These are phyloP conservation scores for Hypoxylon rickii DNA, from an alignment of 495 filamentous ascomycete genomes.

Conservation along the genomic window DNA sequence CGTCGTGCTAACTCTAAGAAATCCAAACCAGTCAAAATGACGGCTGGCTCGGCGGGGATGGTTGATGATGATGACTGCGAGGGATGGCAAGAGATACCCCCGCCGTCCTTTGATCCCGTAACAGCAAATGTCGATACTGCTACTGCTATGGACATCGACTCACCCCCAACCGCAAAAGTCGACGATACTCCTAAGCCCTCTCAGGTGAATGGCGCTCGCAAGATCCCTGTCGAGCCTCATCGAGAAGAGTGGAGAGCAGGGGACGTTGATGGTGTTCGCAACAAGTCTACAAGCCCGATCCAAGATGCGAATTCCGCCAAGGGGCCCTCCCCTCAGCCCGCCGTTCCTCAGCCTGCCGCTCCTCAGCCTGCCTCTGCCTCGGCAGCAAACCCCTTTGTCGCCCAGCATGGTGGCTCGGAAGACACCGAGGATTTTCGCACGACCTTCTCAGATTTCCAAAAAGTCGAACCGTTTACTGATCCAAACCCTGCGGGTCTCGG, in stretches of 20 bases:
- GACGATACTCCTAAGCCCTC: conserved; percentile 24
- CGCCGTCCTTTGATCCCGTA: conserved; percentile 10
- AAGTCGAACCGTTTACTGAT: conserved; percentile 67
- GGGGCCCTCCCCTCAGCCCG: conserved; percentile 14
- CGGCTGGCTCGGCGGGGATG: conserved; percentile 49
- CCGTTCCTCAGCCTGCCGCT: conserved; percentile 23
- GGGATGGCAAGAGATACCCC: conserved; percentile 22
- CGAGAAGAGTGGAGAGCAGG: conserved; percentile 56
- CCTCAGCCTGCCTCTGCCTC: conserved; percentile 30
- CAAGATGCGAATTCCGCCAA: conserved; percentile 32
- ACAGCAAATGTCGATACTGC: conserved; percentile 38
- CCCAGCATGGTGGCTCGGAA: conserved; percentile 42
- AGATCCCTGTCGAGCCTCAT: conserved; percentile 52
- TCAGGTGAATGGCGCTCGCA: conserved; percentile 42
- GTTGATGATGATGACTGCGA: conserved; percentile 50
- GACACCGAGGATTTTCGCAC: conserved; percentile 53
- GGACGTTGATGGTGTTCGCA: conserved; percentile 36
- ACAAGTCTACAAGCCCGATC: conserved; percentile 32
- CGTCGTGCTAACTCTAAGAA: conserved; percentile 42
- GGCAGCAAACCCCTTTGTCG: conserved; percentile 35
- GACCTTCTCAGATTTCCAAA: conserved; percentile 68
- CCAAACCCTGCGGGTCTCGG: conserved; percentile 57
- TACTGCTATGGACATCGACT: conserved; percentile 62
- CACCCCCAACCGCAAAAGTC: conserved; percentile 39
- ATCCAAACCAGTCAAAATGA: conserved; percentile 49